Evolutionary conservation across 768 basidiomycete genomes (phyloP).

Genomic region (Neoboletus subvelutipes): DNA sequence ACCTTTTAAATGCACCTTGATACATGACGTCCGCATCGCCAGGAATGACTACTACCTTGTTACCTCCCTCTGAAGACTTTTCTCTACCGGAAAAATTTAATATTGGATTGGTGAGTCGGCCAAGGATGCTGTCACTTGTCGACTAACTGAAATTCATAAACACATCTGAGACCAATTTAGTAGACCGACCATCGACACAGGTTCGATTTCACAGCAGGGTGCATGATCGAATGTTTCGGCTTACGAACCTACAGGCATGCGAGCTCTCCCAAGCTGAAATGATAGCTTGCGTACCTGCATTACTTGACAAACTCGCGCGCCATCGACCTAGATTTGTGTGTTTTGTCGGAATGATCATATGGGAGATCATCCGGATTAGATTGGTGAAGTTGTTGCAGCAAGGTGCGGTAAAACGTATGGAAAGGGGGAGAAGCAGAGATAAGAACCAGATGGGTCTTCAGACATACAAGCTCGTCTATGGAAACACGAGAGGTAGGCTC

Average conservation of each 20-base stretch:
- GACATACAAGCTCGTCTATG: slow-evolving; percentile 21
- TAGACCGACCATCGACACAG: slow-evolving; percentile 65
- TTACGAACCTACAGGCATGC: slow-evolving; percentile 40
- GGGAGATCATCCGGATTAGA: slow-evolving; percentile 40
- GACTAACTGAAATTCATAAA: neutral
- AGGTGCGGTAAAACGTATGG: neutral
- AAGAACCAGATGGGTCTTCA: slow-evolving; percentile 25
- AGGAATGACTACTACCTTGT: slow-evolving; percentile 58
- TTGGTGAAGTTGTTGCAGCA: slow-evolving; percentile 29
- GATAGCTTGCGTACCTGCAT: slow-evolving; percentile 47
- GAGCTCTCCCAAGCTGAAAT: slow-evolving; percentile 58
- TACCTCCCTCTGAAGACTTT: slow-evolving; percentile 58
- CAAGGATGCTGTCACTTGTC: neutral
- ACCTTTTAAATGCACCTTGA: neutral
- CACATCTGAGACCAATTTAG: slow-evolving; percentile 64
- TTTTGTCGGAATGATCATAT: slow-evolving; percentile 77
- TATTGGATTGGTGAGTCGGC: slow-evolving; percentile 60
- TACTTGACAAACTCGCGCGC: slow-evolving; percentile 58
- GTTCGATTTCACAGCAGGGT: slow-evolving; percentile 32
- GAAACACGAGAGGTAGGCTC: slow-evolving; percentile 7
- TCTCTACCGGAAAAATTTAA: slow-evolving; percentile 57
- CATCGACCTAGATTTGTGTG: slow-evolving; percentile 67
- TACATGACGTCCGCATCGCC: neutral
- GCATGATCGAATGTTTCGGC: neutral
- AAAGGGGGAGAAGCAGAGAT: slow-evolving; percentile 7